Base-by-base conservation (phyloP, 352 stramenopile genomes). In the Phytophthora sp. region DNA sequence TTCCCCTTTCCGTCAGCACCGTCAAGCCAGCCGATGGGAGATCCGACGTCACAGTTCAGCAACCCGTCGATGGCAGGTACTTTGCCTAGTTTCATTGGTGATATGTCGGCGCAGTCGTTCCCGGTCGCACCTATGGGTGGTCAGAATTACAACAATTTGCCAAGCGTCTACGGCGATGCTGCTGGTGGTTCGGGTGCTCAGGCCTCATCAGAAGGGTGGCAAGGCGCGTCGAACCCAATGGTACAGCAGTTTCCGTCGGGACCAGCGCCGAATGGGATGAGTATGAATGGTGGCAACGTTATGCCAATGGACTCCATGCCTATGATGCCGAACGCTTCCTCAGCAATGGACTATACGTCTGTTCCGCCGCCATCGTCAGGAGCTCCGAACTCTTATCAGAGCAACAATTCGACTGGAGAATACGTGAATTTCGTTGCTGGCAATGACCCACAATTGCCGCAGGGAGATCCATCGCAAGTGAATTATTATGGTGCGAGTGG, bases 401-500 rank as follows among this genome's bases (percentile, higher is more conserved):
- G 21, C 41, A 63, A 67, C 38, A 62, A 54, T 54, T 65, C 69
- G 13, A 63, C 44, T 24, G 53, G 46, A 26, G 66, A 66, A 33
- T 77, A 60, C 38, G 53, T 71, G 12, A 73, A 58, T 12, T 91
- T 93, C 42, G 77, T 91, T 9, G 75, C 84, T 11, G 69, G 79
- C 0, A 93, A 93, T 45, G 77, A 90, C 11, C 68, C 77, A 1
- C 85, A 72, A 35, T 49, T 89, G 7, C 56, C 65, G 2, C 58
- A 53, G 45, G 29, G 33, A 63, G 73, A 83, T 57, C 45, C 58
- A 21, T 82, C 74, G 26, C 75, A 78, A n/a, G 73, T 91, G 16
- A 79, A 75, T 51, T 93, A 80, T 53, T 93, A 84, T 36, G 82
- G 90, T 51, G 76, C 82, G 2, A 89, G 90, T 16, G 81, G 66